A percentile compares a stretch with the other conserved stretches of the same genome.
Conservation (phyloP, 2,329 filamentous ascomycete genomes). For the Chrysosporium keratinophilum region DNA sequence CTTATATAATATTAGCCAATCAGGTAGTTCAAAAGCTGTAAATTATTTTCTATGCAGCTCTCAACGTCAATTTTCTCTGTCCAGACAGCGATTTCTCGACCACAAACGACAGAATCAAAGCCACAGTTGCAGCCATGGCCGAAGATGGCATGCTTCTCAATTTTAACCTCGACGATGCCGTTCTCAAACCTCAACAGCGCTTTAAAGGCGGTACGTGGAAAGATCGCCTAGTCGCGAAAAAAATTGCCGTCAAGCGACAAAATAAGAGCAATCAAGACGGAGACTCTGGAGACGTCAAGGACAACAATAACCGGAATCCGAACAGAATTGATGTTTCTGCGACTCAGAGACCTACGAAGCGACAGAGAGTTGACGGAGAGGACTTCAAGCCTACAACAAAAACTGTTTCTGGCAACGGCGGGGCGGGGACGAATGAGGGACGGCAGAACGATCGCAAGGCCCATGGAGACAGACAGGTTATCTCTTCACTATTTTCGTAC, state of each 20-base stretch:
- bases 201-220: constrained; percentile 92
- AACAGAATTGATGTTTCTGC: constrained; percentile 23
- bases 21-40: not conserved
- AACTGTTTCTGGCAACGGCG: constrained; percentile 12
- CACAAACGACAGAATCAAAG: not conserved
- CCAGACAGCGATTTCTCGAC: not conserved
- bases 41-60: not conserved
- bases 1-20: not conserved
- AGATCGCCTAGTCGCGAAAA: constrained; percentile 72
- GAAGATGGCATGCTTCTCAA: constrained; percentile 94
- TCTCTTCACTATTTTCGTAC: constrained; percentile 85
- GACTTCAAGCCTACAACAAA: constrained; percentile 27
- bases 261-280: constrained; percentile 28
- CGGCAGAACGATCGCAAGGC: constrained; percentile 12
- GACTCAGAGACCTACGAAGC: constrained; percentile 29
- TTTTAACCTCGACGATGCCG: constrained; percentile 64
- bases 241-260: constrained; percentile 47
- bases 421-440: constrained; percentile 10
- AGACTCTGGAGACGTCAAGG: not conserved
- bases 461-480: constrained; percentile 49
- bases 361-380: constrained; percentile 31
- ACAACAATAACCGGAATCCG: constrained; percentile 20
- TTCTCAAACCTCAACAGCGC: constrained; percentile 49
- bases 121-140: constrained; percentile 50
- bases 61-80: not conserved